These are phyloP conservation scores for Populus davidiana DNA, from an alignment of 345 rosid species.

Conservation along the genomic window DNA sequence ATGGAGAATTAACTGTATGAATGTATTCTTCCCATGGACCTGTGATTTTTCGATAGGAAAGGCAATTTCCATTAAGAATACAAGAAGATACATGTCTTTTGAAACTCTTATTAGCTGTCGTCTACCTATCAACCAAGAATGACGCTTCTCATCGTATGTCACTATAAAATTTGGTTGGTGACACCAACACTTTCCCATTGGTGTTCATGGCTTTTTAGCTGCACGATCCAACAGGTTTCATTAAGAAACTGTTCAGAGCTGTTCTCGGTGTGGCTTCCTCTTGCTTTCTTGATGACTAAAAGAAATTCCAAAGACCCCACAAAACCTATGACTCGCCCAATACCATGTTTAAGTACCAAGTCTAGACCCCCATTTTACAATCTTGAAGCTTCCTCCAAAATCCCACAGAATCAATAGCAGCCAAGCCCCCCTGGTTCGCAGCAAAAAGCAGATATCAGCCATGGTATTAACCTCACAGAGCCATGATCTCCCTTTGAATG, in stretches of 20 bases:
- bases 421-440: neutral
- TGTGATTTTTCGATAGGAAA: too few species aligned
- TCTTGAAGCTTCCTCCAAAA: neutral
- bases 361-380: neutral
- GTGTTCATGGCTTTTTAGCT: neutral
- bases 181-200: neutral
- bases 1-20: too few species aligned
- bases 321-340: neutral
- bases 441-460: neutral
- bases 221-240: neutral
- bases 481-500: slow-evolving; percentile 54
- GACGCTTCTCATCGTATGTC: too few species aligned
- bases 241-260: neutral
- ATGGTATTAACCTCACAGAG: slow-evolving; percentile 35
- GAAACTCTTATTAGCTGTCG: too few species aligned
- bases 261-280: slow-evolving; percentile 9
- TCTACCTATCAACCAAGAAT: too few species aligned
- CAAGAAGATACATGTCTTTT: too few species aligned
- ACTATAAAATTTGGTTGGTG: neutral
- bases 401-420: neutral
- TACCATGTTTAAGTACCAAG: slow-evolving; percentile 5
- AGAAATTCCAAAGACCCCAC: slow-evolving; percentile 7
- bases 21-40: too few species aligned
- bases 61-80: too few species aligned
- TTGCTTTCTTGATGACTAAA: slow-evolving; percentile 13